Base-by-base conservation (phyloP, 2,329 filamentous ascomycete species). In the Colletotrichum tropicale region DNA sequence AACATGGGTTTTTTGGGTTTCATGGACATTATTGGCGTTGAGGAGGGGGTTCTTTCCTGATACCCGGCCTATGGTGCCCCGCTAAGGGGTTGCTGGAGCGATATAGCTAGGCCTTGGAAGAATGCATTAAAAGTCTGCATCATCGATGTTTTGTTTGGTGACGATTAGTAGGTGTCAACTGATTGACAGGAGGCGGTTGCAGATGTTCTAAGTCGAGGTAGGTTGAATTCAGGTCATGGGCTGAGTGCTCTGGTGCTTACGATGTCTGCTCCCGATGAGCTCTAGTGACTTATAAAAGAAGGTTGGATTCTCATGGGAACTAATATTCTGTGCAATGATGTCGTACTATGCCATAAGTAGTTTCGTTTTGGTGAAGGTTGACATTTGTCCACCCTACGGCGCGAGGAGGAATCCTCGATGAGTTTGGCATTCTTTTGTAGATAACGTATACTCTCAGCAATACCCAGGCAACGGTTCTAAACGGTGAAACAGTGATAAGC, bases 11-110 rank as follows among this genome's bases (percentile, higher is more conserved):
- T 12, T 8, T 66, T 58, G 43, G 43, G 43, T 48, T 48, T 66
- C 8, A 24, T 26, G 60, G 68, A 64, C 48, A 56, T 52, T n/a
- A 61, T 36, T 34, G 72, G 72, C 52, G 72, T 74, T 71, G 18
- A 48, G 43, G 43, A 48, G n/a, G 43, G 67, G 60, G 9, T 28
- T 34, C 9, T 62, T 16, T 62, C 61, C 61, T 66, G 72, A 72
- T 75, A 75, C 72, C 72, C 72, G 61, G 68, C 68, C 72, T 55
- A 30, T 13, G 61, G 55, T 26, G n/a, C 18, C 52, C 36, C 30
- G 8, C 9, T 30, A 1, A 64, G 24, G 38, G 18, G 55, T 6
- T 15, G n/a, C 12, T n/a, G 18, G 55, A 72, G 38, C 55, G 32
- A 66, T 38, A 56, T 28, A 75, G 68, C 36, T 72, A 67, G 68